Evolutionary conservation across 1,139 yeast genomes (phyloP).

Genomic region (Taphrina sp.): DNA sequence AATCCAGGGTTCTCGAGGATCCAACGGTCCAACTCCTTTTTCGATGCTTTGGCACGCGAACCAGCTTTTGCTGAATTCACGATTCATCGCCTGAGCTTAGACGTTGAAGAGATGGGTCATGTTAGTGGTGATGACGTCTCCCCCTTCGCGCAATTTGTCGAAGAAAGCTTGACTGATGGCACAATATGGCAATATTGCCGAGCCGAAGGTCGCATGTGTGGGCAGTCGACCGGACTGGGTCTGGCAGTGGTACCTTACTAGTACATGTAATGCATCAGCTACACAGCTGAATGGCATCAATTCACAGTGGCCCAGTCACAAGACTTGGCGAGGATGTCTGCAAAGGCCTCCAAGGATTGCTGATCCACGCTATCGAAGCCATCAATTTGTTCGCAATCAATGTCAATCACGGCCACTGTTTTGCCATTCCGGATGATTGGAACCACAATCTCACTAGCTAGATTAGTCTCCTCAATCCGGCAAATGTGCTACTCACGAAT

Average conservation of each 20-base stretch:
- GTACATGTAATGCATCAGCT: too few relatives aligned
- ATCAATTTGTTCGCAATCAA: conserved; percentile 64
- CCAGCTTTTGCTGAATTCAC: background rate
- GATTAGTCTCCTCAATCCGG: background rate
- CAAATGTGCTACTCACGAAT: conserved; percentile 51
- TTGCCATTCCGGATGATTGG: conserved; percentile 56
- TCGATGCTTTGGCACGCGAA: conserved; percentile 1
- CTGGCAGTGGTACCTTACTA: background rate
- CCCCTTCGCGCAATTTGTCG: background rate
- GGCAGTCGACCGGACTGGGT: background rate
- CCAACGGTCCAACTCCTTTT: background rate
- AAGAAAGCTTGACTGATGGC: background rate
- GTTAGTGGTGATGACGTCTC: background rate
- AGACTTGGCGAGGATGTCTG: conserved; percentile 51
- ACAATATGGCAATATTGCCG: background rate
- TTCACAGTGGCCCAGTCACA: conserved; percentile 47
- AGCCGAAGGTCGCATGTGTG: background rate
- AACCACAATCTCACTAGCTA: conserved; percentile 68
- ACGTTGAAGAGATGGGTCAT: background rate
- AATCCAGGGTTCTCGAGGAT: conserved; percentile 4
- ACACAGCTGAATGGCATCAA: too few relatives aligned
- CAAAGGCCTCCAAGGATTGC: conserved; percentile 60
- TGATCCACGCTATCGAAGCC: conserved; percentile 71
- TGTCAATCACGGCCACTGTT: conserved; percentile 74
- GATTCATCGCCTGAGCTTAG: background rate